Percentiles rank a stretch among this genome's conserved stretches.
Conservation (phyloP, 1,284 basidiomycete species). For the Baeospora myosura region DNA sequence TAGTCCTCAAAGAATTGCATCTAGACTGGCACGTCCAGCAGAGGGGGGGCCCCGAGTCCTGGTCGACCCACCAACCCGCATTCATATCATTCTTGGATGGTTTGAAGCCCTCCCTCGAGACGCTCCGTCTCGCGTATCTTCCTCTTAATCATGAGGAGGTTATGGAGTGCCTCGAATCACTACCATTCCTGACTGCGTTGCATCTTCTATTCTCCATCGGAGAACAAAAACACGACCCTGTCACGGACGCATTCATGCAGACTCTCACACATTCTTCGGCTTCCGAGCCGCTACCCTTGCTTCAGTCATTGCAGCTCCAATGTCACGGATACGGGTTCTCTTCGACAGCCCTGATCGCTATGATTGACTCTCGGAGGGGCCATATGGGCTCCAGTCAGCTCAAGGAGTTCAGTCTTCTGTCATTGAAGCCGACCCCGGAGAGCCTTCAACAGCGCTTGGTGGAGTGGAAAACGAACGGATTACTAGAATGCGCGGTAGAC, state of each 20-base stretch:
- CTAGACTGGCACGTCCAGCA: background rate
- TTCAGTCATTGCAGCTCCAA: conserved; percentile 23
- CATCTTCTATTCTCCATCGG: conserved; percentile 27
- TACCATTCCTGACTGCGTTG: conserved; percentile 23
- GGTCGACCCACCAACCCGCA: conserved; percentile 5
- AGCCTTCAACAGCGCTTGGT: too few relatives aligned
- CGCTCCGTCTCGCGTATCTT: conserved; percentile 28
- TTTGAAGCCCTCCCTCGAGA: conserved; percentile 19
- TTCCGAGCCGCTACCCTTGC: conserved; percentile 17
- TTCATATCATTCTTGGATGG: conserved; percentile 26
- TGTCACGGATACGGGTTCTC: conserved; percentile 25
- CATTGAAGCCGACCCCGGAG: too few relatives aligned
- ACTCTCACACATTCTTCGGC: conserved; percentile 13
- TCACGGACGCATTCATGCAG: conserved; percentile 25
- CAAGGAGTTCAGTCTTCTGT: too few relatives aligned
- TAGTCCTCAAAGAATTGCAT: background rate
- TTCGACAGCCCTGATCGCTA: conserved; percentile 16
- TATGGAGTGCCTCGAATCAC: conserved; percentile 21
- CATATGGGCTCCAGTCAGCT: too few relatives aligned
- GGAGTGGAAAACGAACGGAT: too few relatives aligned
- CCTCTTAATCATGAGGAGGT: conserved; percentile 28
- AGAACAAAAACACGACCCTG: conserved; percentile 24
- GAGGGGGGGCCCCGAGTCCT: too few relatives aligned
- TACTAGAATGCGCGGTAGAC: too few relatives aligned
- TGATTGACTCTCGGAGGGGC: too few relatives aligned